Base-by-base conservation (phyloP, 768 basidiomycete species). In the Clathrus columnatus region DNA sequence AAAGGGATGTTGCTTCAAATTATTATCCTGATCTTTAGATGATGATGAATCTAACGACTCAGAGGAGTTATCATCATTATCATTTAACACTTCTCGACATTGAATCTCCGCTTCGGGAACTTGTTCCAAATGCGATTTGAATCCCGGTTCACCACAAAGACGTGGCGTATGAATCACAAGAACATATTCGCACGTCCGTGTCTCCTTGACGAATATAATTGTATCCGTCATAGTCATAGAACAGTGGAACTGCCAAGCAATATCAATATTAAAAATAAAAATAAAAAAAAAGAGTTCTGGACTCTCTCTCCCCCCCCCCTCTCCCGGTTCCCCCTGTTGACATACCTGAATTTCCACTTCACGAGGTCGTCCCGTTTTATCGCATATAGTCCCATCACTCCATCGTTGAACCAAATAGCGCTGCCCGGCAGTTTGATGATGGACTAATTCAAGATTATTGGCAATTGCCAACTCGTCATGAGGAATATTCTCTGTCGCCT, bases 281-380 rank as follows among this genome's bases (percentile, higher is more conserved):
- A 8, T 21, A 23, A 18, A 7, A 45, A 14, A 2, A 50, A 60
- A 56, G 54, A 11, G 41, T 36, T 36, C 36, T 36, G n/a, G 36
- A 36, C n/a, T n/a, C n/a, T n/a, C n/a, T n/a, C n/a, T n/a, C n/a
- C n/a, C n/a, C n/a, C n/a, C n/a, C n/a, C n/a, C n/a, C n/a, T n/a
- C n/a, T n/a, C n/a, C n/a, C n/a, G n/a, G n/a, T n/a, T n/a, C n/a
- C n/a, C n/a, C n/a, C n/a, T n/a, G n/a, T n/a, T n/a, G n/a, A 69
- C 79, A 61, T 60, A 87, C 92, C 83, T 99, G 96, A 28, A 99
- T 85, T 76, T 99, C 94, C 43, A 94, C 85, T 73, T 91, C 90
- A 58, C 96, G 84, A 54, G 78, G 78, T 69, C 79, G 80, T 14
- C 87, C 86, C 2, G 91, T 94, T 75, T 90, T 93, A 72, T 97